Evolutionary conservation across 2,329 filamentous ascomycete species (phyloP), one percentile per base, ranked within the genome.

Genomic region (Chrysoporthe austroafricana): DNA sequence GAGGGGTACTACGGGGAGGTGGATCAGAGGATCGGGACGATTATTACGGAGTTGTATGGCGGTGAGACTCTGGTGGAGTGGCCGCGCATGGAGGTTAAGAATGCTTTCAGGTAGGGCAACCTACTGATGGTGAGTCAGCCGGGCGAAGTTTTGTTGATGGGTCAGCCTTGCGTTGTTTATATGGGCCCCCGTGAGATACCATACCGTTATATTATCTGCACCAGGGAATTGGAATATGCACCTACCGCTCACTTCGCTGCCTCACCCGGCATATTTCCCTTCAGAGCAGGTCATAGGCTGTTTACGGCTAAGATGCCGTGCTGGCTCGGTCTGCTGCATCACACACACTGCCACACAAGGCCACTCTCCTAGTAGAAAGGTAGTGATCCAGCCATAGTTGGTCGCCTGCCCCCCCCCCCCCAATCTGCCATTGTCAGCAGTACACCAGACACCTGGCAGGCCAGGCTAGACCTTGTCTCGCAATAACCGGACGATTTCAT

Each of bases 61-160:
- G 88, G 88, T 9, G 88, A 90, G 73, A 83, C 89, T 52, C 75
- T 87, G 70, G 89, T 88, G 72, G 88, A 90, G 77, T 90, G 88
- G 88, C 87, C 87, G n/a, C 80, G 86, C 68, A 80, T 81, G 16
- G 88, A 90, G 73, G 87, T 90, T 54, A 87, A 87, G 79, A 79
- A 81, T 65, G 86, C 87, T 18, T 90, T 90, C 73, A 50, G 68
- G 46, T 68, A 62, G 57, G 43, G 43, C 26, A 42, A 46, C 26
- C 26, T 26, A 26, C 26, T 26, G 26, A 26, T 26, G 26, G 26
- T 26, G 26, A 26, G 26, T 26, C 26, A 26, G 26, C 26, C 26
- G 26, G 36, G 36, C 65, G 32, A 32, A 48, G 26, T 26, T 26
- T 43, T 63, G 43, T 48, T 62, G 56, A 26, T 60, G 34, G 57